These are phyloP conservation scores for Jasminum sambac DNA, from an alignment of 257 asterid genomes.

Conservation along the genomic window DNA sequence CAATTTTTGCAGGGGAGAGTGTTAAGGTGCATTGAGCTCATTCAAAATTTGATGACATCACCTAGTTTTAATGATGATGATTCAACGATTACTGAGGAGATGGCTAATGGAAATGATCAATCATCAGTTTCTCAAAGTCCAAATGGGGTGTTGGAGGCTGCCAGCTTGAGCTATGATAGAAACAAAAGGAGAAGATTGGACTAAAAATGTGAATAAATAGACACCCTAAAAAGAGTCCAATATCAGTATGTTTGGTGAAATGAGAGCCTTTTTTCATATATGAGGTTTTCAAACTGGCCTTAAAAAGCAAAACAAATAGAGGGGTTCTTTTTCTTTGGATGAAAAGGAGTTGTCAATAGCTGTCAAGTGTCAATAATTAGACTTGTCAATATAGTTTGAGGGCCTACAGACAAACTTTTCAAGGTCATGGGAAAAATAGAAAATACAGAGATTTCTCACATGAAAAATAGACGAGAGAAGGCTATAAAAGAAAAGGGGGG, in stretches of 20 bases:
- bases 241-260: slow-evolving; percentile 22
- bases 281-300: slow-evolving; percentile 22
- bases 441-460: slow-evolving; percentile 9
- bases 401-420: slow-evolving; percentile 8
- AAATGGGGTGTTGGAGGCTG: slow-evolving; percentile 65
- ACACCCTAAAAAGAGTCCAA: background rate
- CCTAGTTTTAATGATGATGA: slow-evolving; percentile 24
- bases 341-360: slow-evolving; percentile 18
- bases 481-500: too few relatives aligned
- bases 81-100: slow-evolving; percentile 10
- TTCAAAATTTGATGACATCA: slow-evolving; percentile 52
- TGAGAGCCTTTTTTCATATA: slow-evolving; percentile 8
- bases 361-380: slow-evolving; percentile 3
- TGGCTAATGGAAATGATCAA: slow-evolving; percentile 20
- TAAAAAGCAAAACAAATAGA: slow-evolving; percentile 1
- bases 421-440: background rate
- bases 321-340: slow-evolving; percentile 6
- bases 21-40: slow-evolving; percentile 54
- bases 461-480: background rate
- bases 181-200: slow-evolving; percentile 67
- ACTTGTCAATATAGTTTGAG: slow-evolving; percentile 1
- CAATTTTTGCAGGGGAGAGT: slow-evolving; percentile 60
- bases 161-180: slow-evolving; percentile 57
- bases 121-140: slow-evolving; percentile 51
- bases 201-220: slow-evolving; percentile 18